A percentile compares a stretch with the other conserved stretches of the same genome.
Evolutionary conservation across 2,329 filamentous ascomycete species (phyloP).

Genomic region (Fusarium sp.): DNA sequence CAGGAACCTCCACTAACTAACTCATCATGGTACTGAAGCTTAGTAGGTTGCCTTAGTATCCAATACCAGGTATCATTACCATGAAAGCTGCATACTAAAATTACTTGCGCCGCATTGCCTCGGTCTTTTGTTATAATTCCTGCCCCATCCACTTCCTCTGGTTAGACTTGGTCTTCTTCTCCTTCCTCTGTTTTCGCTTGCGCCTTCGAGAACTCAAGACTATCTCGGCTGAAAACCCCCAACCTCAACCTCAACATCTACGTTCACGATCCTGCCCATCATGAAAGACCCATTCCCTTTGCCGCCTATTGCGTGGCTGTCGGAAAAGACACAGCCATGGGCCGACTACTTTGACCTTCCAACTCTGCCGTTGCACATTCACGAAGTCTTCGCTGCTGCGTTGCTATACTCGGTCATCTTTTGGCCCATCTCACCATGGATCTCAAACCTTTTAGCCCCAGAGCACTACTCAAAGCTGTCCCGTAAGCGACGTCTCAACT

Average conservation of each 20-base stretch:
- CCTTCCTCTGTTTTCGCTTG: neutral
- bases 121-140: conserved; percentile 1
- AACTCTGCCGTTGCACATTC: conserved; percentile 79
- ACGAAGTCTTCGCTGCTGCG: conserved; percentile 77
- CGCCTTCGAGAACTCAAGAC: neutral
- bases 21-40: too few species aligned
- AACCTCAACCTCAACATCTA: neutral
- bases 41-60: too few species aligned
- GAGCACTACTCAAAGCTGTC: conserved; percentile 71
- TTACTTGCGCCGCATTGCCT: conserved; percentile 6
- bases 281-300: conserved; percentile 82
- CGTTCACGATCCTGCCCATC: conserved; percentile 31
- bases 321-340: conserved; percentile 68
- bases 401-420: conserved; percentile 76
- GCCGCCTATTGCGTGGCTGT: conserved; percentile 67
- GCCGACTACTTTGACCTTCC: conserved; percentile 70
- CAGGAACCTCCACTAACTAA: too few species aligned
- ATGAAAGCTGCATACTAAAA: neutral
- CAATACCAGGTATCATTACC: neutral
- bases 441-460: conserved; percentile 73
- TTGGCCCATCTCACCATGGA: conserved; percentile 71
- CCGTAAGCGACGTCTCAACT: conserved; percentile 75
- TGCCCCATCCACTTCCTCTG: neutral
- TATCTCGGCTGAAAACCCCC: too few species aligned
- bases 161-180: neutral